Percentiles rank a stretch among this genome's conserved stretches.
phyloP scores from a whole-genome alignment of 148 eudicot species.

The Rhododendron simsii region DNA sequence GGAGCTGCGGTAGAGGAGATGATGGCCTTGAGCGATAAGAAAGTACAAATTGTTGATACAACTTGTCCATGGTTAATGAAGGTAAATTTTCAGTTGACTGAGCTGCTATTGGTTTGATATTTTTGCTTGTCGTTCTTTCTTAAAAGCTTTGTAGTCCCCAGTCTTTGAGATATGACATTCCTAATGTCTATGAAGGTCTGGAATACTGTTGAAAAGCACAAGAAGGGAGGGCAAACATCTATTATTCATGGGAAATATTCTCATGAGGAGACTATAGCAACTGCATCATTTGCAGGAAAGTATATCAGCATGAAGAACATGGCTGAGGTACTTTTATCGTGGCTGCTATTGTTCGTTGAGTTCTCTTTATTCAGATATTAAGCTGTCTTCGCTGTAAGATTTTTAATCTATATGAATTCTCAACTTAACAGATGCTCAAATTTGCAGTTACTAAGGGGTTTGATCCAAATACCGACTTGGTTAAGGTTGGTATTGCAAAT shows the following conservation, averaged over 20 bases:
- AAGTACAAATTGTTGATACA: constrained; percentile 93
- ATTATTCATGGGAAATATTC: constrained; percentile 91
- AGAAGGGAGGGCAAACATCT: constrained; percentile 89
- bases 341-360: background rate
- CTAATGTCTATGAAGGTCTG: constrained; percentile 55
- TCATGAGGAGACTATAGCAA: constrained; percentile 95
- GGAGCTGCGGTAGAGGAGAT: constrained; percentile 97
- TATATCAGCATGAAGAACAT: constrained; percentile 76
- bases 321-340: constrained; percentile 59
- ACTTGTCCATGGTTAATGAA: constrained; percentile 99
- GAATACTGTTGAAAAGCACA: constrained; percentile 92
- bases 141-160: background rate
- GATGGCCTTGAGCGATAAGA: constrained; percentile 62
- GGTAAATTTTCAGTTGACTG: constrained; percentile 33
- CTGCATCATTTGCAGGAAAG: constrained; percentile 92
- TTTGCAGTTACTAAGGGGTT: constrained; percentile 80
- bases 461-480: constrained; percentile 89
- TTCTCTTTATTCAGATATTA: background rate
- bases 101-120: constrained; percentile 13
- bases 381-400: background rate
- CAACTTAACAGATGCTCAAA: constrained; percentile 60
- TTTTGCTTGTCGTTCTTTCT: background rate
- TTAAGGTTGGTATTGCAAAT: constrained; percentile 87
- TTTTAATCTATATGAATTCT: background rate
- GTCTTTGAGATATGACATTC: background rate